Percentiles rank a stretch among this genome's conserved stretches.
phyloP scores from a whole-genome alignment of 331 rosid species.

The Quercus phellos region DNA sequence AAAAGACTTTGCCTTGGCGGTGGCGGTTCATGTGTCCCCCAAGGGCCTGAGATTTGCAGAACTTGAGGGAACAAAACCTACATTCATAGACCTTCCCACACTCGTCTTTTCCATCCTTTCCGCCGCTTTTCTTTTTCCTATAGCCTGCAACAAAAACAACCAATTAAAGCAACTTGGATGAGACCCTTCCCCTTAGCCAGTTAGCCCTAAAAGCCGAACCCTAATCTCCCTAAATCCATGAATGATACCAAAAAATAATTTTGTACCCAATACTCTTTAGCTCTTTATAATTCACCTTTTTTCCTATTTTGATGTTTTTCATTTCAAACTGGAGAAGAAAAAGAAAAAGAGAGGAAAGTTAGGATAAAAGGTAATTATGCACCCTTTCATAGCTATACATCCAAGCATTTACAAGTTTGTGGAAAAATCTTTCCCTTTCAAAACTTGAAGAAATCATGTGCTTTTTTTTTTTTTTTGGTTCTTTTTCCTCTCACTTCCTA shows the following conservation, averaged over 20 bases:
- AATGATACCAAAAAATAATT: not conserved
- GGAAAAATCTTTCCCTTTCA: not conserved
- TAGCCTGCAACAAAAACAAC: constrained; percentile 48
- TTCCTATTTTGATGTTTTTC: constrained; percentile 12
- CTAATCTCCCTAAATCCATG: constrained; percentile 13
- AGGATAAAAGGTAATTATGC: not conserved
- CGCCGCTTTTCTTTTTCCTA: constrained; percentile 82
- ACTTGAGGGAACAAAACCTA: constrained; percentile 99
- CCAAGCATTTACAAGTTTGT: not conserved
- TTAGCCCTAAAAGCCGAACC: constrained; percentile 14
- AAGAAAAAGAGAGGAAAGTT: not conserved
- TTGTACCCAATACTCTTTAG: not conserved
- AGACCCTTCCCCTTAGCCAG: constrained; percentile 19
- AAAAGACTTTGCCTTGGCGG: constrained; percentile 71
- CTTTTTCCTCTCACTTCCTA: too few relatives aligned
- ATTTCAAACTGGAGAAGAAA: not conserved
- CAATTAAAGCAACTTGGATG: constrained; percentile 37
- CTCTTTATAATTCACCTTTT: not conserved
- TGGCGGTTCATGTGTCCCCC: constrained; percentile 99
- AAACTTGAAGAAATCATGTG: not conserved
- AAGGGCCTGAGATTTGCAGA: constrained; percentile 99
- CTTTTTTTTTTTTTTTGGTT: not conserved
- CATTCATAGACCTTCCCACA: constrained; percentile 91
- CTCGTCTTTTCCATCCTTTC: constrained; percentile 73
- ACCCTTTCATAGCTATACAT: not conserved